Percentiles rank a stretch among this genome's conserved stretches.
These are phyloP conservation scores for Geotrichum ghanense DNA, from an alignment of 805 yeast species.

Conservation along the genomic window DNA sequence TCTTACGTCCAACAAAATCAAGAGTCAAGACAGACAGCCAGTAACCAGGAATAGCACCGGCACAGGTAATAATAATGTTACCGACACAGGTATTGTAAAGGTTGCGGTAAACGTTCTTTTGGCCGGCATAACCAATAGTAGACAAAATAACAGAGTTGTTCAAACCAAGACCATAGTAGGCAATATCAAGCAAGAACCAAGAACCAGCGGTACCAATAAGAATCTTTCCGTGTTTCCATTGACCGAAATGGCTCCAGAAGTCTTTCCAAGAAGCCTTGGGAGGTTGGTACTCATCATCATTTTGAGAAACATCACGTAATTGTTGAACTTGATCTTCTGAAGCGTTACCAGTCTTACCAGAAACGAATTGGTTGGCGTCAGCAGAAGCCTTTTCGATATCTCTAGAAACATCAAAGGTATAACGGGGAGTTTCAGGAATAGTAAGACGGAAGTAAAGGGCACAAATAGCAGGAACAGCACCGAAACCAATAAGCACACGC, in stretches of 20 bases:
- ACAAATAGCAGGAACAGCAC: constrained; percentile 77
- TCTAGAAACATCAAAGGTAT: constrained; percentile 52
- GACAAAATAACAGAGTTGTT: constrained; percentile 40
- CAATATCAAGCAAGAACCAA: constrained; percentile 58
- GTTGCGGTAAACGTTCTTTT: constrained; percentile 51
- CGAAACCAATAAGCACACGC: constrained; percentile 84
- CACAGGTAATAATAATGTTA: constrained; percentile 85
- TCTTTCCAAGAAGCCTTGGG: constrained; percentile 77
- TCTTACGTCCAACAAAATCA: constrained; percentile 47
- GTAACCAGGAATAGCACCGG: constrained; percentile 69
- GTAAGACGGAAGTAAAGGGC: constrained; percentile 84
- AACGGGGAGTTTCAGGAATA: constrained; percentile 91
- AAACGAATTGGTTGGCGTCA: constrained; percentile 16
- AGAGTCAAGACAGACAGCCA: constrained; percentile 45
- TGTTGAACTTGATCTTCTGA: constrained; percentile 39
- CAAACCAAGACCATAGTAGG: constrained; percentile 54
- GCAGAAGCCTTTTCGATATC: constrained; percentile 37
- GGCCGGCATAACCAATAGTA: constrained; percentile 43
- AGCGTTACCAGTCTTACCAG: constrained; percentile 45
- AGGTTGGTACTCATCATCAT: constrained; percentile 41
- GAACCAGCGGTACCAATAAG: constrained; percentile 43
- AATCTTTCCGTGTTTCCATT: constrained; percentile 56
- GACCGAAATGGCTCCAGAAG: constrained; percentile 59
- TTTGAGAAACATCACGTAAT: constrained; percentile 31
- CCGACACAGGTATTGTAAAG: constrained; percentile 48